Evolutionary conservation across 371 early-diverging fungal genomes (phyloP).

Genomic region (Mucor lusitanicus): DNA sequence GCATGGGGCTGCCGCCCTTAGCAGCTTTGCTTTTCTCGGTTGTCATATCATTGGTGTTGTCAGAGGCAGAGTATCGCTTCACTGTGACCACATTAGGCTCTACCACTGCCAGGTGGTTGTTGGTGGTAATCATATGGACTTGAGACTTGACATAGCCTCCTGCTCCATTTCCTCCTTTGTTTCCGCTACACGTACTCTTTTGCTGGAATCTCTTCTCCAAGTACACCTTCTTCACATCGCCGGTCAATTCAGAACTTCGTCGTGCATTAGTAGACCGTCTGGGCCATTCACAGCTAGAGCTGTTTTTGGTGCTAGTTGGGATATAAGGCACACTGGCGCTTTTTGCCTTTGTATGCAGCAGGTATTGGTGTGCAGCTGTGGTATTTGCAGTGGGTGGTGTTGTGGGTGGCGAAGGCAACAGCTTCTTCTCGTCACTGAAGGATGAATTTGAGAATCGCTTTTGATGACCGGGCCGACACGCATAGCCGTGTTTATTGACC

Average conservation of each 20-base stretch:
- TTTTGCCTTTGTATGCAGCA: not conserved
- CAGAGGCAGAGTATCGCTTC: not conserved
- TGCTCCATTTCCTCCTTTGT: not conserved
- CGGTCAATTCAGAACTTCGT: not conserved
- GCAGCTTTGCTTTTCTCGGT: not conserved
- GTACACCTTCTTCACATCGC: not conserved
- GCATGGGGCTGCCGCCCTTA: not conserved
- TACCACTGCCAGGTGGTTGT: not conserved
- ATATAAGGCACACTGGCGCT: not conserved
- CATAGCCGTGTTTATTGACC: not conserved
- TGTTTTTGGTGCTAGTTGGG: not conserved
- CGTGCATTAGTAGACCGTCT: not conserved
- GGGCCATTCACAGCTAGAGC: not conserved
- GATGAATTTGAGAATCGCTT: not conserved
- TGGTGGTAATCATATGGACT: constrained; percentile 13
- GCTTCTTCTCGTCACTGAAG: not conserved
- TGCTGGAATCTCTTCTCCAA: not conserved
- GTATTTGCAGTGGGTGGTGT: not conserved
- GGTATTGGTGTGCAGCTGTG: not conserved
- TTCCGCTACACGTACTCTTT: not conserved
- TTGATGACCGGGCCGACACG: not conserved
- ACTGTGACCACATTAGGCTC: not conserved
- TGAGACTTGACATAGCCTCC: constrained; percentile 19
- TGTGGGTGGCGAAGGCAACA: not conserved
- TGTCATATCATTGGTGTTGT: not conserved